phyloP scores from a whole-genome alignment of 768 basidiomycete genomes.

The Tulasnella sp. region DNA sequence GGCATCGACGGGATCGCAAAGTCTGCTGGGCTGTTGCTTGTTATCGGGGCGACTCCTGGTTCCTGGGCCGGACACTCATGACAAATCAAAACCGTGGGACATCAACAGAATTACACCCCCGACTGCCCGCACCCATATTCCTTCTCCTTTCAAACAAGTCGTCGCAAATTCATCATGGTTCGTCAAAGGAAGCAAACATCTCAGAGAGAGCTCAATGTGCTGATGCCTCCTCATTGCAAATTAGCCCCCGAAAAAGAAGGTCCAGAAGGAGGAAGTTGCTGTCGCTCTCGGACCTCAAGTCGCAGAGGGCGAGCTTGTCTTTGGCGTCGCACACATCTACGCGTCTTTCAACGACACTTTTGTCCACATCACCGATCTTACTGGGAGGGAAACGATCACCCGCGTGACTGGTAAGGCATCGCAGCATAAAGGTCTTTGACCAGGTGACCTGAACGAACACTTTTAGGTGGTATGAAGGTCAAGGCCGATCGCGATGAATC shows the following conservation, averaged over 20 bases:
- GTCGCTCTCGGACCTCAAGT: constrained; percentile 93
- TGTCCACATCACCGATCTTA: constrained; percentile 97
- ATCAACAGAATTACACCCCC: constrained; percentile 7
- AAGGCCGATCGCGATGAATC: constrained; percentile 99
- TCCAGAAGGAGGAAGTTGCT: constrained; percentile 64
- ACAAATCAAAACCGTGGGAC: neutral
- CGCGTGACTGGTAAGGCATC: constrained; percentile 76
- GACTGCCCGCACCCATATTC: neutral
- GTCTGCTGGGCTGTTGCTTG: neutral
- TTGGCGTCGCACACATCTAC: constrained; percentile 97
- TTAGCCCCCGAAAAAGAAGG: constrained; percentile 73
- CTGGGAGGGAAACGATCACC: constrained; percentile 97
- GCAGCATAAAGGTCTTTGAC: neutral
- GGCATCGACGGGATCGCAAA: neutral
- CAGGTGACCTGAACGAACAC: neutral
- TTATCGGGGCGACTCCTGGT: neutral
- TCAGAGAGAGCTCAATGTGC: neutral
- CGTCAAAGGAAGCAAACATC: neutral
- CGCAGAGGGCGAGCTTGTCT: constrained; percentile 92
- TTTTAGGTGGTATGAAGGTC: constrained; percentile 94
- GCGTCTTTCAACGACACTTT: constrained; percentile 99
- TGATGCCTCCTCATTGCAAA: neutral
- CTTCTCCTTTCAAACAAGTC: neutral
- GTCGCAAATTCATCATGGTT: neutral
- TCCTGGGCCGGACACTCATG: neutral